Percentiles rank a stretch among this genome's conserved stretches.
These are phyloP conservation scores for Candida taoyuanica DNA, from an alignment of 805 yeast genomes.

Conservation along the genomic window DNA sequence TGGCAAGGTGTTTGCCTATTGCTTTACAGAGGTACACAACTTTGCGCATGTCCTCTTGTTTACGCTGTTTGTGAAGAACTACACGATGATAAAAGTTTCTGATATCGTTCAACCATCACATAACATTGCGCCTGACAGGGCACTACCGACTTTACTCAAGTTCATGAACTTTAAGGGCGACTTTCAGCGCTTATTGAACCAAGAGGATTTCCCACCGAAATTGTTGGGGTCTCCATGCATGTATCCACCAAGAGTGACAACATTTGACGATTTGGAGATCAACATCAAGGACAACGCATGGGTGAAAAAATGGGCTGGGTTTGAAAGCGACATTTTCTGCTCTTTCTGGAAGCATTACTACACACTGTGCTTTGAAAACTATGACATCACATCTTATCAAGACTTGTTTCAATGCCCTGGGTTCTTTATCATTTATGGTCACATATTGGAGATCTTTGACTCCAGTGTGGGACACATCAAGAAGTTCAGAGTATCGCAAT, in stretches of 20 bases:
- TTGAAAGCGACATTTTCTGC: slow-evolving; percentile 54
- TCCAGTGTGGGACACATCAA: slow-evolving; percentile 19
- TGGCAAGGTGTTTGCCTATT: slow-evolving; percentile 58
- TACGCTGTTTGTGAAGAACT: slow-evolving; percentile 49
- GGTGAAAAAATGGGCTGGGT: slow-evolving; percentile 57
- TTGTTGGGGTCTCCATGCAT: slow-evolving; percentile 32
- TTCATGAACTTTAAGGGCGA: slow-evolving; percentile 20
- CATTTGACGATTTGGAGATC: slow-evolving; percentile 29
- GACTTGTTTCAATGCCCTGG: slow-evolving; percentile 20
- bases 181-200: slow-evolving; percentile 2
- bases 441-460: slow-evolving; percentile 20
- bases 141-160: slow-evolving; percentile 12
- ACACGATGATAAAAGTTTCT: slow-evolving; percentile 31
- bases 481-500: slow-evolving; percentile 16
- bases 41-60: slow-evolving; percentile 51
- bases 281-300: slow-evolving; percentile 54
- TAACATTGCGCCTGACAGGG: neutral
- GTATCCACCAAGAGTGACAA: slow-evolving; percentile 31
- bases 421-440: slow-evolving; percentile 22
- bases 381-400: slow-evolving; percentile 1
- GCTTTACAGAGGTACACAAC: slow-evolving; percentile 44
- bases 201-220: slow-evolving; percentile 25
- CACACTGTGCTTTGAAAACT: slow-evolving; percentile 4
- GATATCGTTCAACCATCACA: neutral
- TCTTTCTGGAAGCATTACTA: slow-evolving; percentile 60